Percentiles rank a stretch among this genome's conserved stretches.
phyloP scores from a whole-genome alignment of 2,329 filamentous ascomycete species.

The Cordyceps fumosorosea region DNA sequence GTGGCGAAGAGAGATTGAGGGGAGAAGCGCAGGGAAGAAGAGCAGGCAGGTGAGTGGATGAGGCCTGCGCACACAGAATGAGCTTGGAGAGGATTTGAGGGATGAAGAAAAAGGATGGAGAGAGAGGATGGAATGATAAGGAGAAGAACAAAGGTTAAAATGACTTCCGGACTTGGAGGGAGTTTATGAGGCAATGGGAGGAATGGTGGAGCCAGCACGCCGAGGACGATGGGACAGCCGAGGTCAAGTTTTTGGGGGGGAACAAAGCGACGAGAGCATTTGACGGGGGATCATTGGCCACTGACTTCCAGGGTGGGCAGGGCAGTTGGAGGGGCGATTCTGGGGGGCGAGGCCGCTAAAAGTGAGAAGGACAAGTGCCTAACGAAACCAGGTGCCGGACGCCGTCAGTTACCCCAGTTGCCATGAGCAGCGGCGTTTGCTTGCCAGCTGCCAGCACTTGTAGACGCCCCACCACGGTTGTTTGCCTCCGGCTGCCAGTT shows the following conservation, averaged over 20 bases:
- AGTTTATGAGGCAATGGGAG: constrained; percentile 13
- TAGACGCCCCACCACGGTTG: background rate
- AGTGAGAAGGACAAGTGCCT: background rate
- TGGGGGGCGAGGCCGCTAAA: background rate
- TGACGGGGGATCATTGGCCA: background rate
- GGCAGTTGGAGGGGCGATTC: background rate
- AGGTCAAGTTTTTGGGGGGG: constrained; percentile 9
- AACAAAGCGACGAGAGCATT: background rate
- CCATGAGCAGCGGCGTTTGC: constrained; percentile 6
- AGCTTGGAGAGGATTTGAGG: constrained; percentile 16
- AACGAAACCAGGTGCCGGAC: background rate
- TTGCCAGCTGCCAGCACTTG: background rate
- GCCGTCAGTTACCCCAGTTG: constrained; percentile 6
- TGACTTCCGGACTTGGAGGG: constrained; percentile 5
- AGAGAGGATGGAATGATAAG: constrained; percentile 14
- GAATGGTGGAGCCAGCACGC: constrained; percentile 10
- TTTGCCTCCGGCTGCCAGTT: background rate
- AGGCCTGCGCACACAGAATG: constrained; percentile 4
- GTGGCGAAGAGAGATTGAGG: constrained; percentile 9
- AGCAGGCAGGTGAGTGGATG: constrained; percentile 18
- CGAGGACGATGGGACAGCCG: constrained; percentile 13
- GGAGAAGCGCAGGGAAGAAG: background rate
- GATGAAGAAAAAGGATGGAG: constrained; percentile 16
- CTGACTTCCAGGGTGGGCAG: background rate
- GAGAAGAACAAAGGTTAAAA: constrained; percentile 15